phyloP scores from a whole-genome alignment of 2,329 filamentous ascomycete species.

The Ophiocordyceps sinensis region DNA sequence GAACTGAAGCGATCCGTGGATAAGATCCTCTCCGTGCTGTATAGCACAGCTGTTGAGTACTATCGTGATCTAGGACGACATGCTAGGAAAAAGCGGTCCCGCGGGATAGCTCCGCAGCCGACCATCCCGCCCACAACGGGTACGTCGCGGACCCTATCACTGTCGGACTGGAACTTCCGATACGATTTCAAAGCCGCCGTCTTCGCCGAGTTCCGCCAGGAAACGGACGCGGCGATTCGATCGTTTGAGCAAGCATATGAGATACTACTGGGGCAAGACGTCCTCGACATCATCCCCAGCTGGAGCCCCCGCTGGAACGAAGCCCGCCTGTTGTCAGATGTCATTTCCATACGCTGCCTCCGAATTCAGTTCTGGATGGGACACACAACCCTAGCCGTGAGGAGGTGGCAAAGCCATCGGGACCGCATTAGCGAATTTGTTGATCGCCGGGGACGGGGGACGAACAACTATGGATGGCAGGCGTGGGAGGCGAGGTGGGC shows the following conservation, averaged over 20 bases:
- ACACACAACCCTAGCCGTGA: constrained; percentile 64
- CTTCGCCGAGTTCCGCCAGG: constrained; percentile 84
- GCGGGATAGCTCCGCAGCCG: constrained; percentile 63
- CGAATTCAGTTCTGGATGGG: constrained; percentile 71
- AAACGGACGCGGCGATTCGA: constrained; percentile 74
- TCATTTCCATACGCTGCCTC: constrained; percentile 65
- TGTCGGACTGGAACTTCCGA: constrained; percentile 80
- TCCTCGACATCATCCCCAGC: constrained; percentile 76
- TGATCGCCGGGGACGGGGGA: constrained; percentile 71
- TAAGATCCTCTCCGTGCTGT: constrained; percentile 57
- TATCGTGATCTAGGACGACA: constrained; percentile 92
- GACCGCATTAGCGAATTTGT: constrained; percentile 62
- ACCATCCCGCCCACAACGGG: constrained; percentile 71
- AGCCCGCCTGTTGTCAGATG: constrained; percentile 73
- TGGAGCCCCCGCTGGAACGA: constrained; percentile 90
- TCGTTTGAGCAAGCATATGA: constrained; percentile 85
- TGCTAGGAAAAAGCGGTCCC: constrained; percentile 71
- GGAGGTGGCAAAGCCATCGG: constrained; percentile 67
- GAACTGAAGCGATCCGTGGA: constrained; percentile 64
- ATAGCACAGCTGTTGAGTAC: constrained; percentile 69
- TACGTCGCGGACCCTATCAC: constrained; percentile 72
- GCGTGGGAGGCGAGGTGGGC: constrained; percentile 78
- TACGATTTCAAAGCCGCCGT: constrained; percentile 91
- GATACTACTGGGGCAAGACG: constrained; percentile 62
- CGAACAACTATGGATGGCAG: constrained; percentile 81